A percentile compares a stretch with the other conserved stretches of the same genome.
Evolutionary conservation across 2,329 filamentous ascomycete genomes (phyloP).

Genomic region (Penicillium sp.): DNA sequence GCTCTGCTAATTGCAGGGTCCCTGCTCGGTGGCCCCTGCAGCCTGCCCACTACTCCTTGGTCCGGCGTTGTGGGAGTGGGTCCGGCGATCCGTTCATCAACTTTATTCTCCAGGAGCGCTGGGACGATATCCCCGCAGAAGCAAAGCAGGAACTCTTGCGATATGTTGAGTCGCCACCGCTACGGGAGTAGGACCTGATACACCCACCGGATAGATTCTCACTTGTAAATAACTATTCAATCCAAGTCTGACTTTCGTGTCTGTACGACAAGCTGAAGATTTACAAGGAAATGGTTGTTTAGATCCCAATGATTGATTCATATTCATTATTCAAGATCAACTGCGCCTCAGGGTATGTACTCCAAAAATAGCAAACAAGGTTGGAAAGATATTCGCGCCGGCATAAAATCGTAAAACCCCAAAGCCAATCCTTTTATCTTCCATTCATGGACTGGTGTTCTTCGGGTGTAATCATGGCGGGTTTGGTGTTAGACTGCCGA

Average conservation of each 20-base stretch:
- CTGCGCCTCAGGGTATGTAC: slow-evolving; percentile 8
- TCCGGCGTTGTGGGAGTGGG: slow-evolving; percentile 30
- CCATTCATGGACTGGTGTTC: background rate
- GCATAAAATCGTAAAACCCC: slow-evolving; percentile 10
- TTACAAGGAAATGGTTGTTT: background rate
- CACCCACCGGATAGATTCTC: background rate
- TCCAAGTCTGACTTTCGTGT: background rate
- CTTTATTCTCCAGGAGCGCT: slow-evolving; percentile 34
- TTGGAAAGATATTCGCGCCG: background rate
- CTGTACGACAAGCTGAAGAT: background rate
- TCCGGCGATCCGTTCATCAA: slow-evolving; percentile 38
- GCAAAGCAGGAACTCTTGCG: slow-evolving; percentile 30
- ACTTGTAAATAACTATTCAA: background rate
- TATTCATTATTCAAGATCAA: background rate
- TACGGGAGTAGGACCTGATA: background rate
- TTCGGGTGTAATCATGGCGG: background rate
- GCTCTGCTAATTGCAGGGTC: slow-evolving; percentile 34
- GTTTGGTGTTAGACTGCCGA: slow-evolving; percentile 20
- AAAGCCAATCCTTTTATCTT: background rate
- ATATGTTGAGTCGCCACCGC: slow-evolving; percentile 6
- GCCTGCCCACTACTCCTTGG: slow-evolving; percentile 33
- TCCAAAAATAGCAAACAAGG: background rate
- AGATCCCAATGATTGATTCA: background rate
- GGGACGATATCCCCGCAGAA: slow-evolving; percentile 31
- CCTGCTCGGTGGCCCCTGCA: slow-evolving; percentile 36